A percentile compares a stretch with the other conserved stretches of the same genome.
Evolutionary conservation across 2,329 filamentous ascomycete genomes (phyloP).

Genomic region (Penicillium glabrum): DNA sequence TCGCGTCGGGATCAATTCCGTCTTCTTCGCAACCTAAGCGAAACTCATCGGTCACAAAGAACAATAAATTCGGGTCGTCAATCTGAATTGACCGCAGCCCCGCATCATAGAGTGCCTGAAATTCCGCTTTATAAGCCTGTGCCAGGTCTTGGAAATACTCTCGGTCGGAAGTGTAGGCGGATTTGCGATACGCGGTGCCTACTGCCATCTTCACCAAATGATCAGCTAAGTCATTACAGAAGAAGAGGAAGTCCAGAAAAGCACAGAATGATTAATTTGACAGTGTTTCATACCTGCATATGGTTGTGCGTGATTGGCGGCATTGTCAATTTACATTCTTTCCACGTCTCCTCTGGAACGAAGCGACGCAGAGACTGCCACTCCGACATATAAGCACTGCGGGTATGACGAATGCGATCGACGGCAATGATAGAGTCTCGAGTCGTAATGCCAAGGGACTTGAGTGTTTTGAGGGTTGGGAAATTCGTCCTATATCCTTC

Average conservation of each 20-base stretch:
- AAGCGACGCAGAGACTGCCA: slow-evolving; percentile 4
- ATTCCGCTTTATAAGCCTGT: slow-evolving; percentile 58
- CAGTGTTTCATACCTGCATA: slow-evolving; percentile 3
- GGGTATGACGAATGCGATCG: background rate
- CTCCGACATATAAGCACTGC: slow-evolving; percentile 5
- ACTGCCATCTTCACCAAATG: slow-evolving; percentile 48
- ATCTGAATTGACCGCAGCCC: slow-evolving; percentile 62
- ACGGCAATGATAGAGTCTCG: slow-evolving; percentile 4
- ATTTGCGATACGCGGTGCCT: slow-evolving; percentile 51
- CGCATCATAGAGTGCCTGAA: slow-evolving; percentile 57
- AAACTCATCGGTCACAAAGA: slow-evolving; percentile 70
- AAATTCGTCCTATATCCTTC: slow-evolving; percentile 6
- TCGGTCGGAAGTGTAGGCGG: slow-evolving; percentile 52
- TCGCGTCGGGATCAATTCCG: slow-evolving; percentile 64
- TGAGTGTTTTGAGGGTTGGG: background rate
- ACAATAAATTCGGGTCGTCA: slow-evolving; percentile 63
- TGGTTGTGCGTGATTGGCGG: slow-evolving; percentile 14
- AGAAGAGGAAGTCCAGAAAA: too few species aligned
- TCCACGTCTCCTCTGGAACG: slow-evolving; percentile 3
- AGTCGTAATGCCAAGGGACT: slow-evolving; percentile 3
- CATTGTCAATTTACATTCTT: slow-evolving; percentile 9
- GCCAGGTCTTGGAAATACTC: slow-evolving; percentile 63
- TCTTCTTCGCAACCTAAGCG: slow-evolving; percentile 65
- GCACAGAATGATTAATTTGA: too few species aligned
- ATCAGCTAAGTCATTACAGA: too few species aligned